Evolutionary conservation across 495 filamentous ascomycete genomes (phyloP), one percentile per base, ranked within the genome.

Genomic region (Darksidea phi): DNA sequence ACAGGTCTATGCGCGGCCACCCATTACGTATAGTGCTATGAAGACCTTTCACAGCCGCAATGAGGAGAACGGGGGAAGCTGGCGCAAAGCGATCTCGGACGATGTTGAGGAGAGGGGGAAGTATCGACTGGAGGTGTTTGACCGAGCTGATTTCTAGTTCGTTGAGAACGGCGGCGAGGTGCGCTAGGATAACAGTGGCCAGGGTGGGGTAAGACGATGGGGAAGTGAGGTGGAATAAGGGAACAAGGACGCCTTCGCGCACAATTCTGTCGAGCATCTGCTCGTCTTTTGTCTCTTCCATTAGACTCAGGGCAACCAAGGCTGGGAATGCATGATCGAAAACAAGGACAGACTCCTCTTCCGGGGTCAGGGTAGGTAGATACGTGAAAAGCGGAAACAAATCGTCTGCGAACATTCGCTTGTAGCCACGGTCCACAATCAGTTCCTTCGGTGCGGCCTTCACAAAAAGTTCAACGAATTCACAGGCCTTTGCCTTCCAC

Each of bases 361-460:
- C 84, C 6, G 91, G 86, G 0, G 91, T 96, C 26, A 96, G 77
- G 34, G 80, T 83, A 6, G 93, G 93, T 0, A 97, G 79, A 57
- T 82, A 88, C 13, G 84, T 76, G 0, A 96, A 76, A 24, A 80
- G 85, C 0, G 91, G 89, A 59, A 85, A 81, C 12, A 95, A 71
- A 8, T 90, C 86, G 37, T 91, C 84, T 69, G 89, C 84, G 65
- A 97, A 88, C 21, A 97, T 87, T 0, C 84, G 79, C 2, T 77
- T 82, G 0, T 97, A 79, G 1, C 93, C 93, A 0, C 89, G 92
- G 26, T 83, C 80, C 11, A 68, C 69, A n/a, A 97, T 80, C 2
- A 88, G 78, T 28, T 49, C 72, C 71, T 59, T 70, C 67, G 84
- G 81, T 8, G 74, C 71, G 13, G 25, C 49, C 3, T 66, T 28